Evolutionary conservation across 768 basidiomycete species (phyloP).

Genomic region (Boletus tylopilopsis): DNA sequence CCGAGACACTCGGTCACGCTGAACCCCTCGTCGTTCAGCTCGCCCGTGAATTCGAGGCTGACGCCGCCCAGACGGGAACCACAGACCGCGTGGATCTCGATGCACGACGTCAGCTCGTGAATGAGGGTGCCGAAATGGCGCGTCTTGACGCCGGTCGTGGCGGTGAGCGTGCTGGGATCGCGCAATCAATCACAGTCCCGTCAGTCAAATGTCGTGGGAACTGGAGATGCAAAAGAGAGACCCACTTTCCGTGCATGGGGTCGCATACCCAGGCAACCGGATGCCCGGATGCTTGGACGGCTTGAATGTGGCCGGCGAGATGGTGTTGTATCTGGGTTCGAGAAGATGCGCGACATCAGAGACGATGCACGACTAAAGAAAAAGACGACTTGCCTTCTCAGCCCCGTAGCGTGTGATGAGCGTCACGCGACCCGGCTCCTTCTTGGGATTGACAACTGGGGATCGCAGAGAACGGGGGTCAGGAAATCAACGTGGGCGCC

Average conservation of each 20-base stretch:
- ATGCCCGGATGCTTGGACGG: conserved; percentile 76
- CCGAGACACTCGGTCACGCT: conserved; percentile 97
- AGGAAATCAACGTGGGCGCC: conserved; percentile 83
- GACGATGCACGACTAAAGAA: too few relatives aligned
- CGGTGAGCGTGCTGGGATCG: conserved; percentile 86
- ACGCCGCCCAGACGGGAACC: conserved; percentile 79
- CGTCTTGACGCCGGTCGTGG: conserved; percentile 80
- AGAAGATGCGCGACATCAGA: neutral
- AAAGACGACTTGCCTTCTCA: conserved; percentile 52
- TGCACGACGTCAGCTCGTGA: conserved; percentile 75
- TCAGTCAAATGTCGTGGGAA: neutral
- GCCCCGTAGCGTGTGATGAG: conserved; percentile 95
- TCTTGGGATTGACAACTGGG: conserved; percentile 82
- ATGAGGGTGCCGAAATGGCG: conserved; percentile 88
- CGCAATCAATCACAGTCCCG: neutral
- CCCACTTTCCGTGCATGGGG: conserved; percentile 97
- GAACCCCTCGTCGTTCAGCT: conserved; percentile 85
- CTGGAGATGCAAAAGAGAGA: neutral
- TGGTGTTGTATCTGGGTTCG: conserved; percentile 61
- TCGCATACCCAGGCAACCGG: conserved; percentile 95
- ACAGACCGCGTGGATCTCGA: conserved; percentile 73
- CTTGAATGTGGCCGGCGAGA: conserved; percentile 76
- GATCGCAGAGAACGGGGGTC: neutral
- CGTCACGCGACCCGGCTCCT: conserved; percentile 79
- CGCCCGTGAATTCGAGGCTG: conserved; percentile 90